Evolutionary conservation across 2,329 filamentous ascomycete species (phyloP).

Genomic region (Penicillium sp.): DNA sequence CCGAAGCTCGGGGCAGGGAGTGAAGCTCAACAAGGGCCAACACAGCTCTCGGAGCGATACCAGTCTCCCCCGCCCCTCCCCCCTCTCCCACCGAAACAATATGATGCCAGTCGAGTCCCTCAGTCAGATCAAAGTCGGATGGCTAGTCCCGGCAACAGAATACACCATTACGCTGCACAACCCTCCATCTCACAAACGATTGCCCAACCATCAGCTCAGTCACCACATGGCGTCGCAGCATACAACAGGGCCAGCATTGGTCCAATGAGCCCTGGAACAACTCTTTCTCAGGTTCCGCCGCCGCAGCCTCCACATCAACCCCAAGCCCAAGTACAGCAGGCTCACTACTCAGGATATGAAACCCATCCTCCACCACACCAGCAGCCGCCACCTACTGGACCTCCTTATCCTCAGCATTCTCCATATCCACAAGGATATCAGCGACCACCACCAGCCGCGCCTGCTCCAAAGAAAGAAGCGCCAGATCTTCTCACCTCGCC

Average conservation of each 20-base stretch:
- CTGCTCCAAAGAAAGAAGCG: constrained; percentile 41
- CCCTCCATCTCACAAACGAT: constrained; percentile 10
- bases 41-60: constrained; percentile 31
- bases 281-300: constrained; percentile 14
- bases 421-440: constrained; percentile 27
- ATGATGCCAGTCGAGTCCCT: constrained; percentile 22
- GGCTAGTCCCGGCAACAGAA: constrained; percentile 10
- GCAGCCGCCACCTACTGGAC: constrained; percentile 20
- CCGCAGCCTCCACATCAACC: constrained; percentile 24
- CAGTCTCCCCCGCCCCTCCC: constrained; percentile 39
- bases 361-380: constrained; percentile 29
- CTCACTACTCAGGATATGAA: constrained; percentile 28
- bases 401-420: constrained; percentile 38
- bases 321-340: constrained; percentile 3
- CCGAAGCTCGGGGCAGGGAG: constrained; percentile 38
- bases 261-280: constrained; percentile 15
- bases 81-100: constrained; percentile 43
- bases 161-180: constrained; percentile 22
- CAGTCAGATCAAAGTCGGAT: constrained; percentile 14
- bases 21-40: constrained; percentile 20
- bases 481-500: constrained; percentile 66
- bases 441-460: constrained; percentile 22
- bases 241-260: constrained; percentile 17
- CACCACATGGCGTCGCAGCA: constrained; percentile 8
- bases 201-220: not conserved